Conservation (phyloP, 805 yeast species). For the Yamadazyma philogaea region DNA sequence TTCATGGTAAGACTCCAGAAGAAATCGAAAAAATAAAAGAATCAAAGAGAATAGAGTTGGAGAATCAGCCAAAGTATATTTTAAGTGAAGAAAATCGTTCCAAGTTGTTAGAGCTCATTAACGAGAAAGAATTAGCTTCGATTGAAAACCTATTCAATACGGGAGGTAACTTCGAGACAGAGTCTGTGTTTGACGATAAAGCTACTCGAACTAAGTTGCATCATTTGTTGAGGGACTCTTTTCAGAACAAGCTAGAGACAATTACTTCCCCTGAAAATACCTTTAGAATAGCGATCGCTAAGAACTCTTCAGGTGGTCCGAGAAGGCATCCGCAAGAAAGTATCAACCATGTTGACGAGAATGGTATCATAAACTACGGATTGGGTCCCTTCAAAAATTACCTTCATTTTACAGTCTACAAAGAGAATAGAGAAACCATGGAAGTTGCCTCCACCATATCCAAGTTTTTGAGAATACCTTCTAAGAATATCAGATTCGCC, state of each 20-base stretch:
- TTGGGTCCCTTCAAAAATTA: slow-evolving; percentile 68
- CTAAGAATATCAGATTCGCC: slow-evolving; percentile 70
- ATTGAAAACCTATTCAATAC: slow-evolving; percentile 53
- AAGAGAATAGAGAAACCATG: slow-evolving; percentile 97
- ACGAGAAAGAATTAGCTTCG: slow-evolving; percentile 55
- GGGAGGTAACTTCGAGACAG: slow-evolving; percentile 59
- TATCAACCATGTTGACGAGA: slow-evolving; percentile 39
- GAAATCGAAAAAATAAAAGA: slow-evolving; percentile 28
- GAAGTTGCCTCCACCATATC: slow-evolving; percentile 79
- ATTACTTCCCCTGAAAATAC: slow-evolving; percentile 67
- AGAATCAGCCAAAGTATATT: slow-evolving; percentile 35
- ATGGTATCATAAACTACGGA: slow-evolving; percentile 64
- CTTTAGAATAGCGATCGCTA: slow-evolving; percentile 59
- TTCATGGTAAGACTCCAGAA: slow-evolving; percentile 31
- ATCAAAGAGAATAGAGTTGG: slow-evolving; percentile 12
- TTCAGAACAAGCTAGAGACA: slow-evolving; percentile 73
- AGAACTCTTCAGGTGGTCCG: slow-evolving; percentile 27
- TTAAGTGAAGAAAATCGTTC: slow-evolving; percentile 45
- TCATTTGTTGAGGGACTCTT: slow-evolving; percentile 68
- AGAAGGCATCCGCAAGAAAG: slow-evolving; percentile 40
- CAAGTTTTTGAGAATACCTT: slow-evolving; percentile 71
- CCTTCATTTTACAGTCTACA: slow-evolving; percentile 77
- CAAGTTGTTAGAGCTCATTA: slow-evolving; percentile 52
- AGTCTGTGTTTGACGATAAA: slow-evolving; percentile 60
- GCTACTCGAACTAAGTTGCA: slow-evolving; percentile 75